Percentiles rank a stretch among this genome's conserved stretches.
phyloP scores from a whole-genome alignment of 352 stramenopile genomes.

The Globisporangium okanoganense region DNA sequence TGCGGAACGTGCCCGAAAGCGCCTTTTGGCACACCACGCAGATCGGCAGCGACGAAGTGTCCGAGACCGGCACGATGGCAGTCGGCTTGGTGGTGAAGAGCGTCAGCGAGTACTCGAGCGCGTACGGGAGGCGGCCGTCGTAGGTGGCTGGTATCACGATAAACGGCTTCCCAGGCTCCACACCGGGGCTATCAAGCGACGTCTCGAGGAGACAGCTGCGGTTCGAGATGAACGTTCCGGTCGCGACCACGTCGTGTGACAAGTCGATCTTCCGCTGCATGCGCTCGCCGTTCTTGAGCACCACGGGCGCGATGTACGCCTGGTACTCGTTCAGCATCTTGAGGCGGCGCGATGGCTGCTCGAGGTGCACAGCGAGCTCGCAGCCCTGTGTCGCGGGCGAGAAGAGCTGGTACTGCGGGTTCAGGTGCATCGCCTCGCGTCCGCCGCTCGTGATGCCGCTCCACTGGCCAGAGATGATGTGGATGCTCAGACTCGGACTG shows the following conservation, averaged over 20 bases:
- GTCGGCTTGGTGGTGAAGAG: conserved; percentile 63
- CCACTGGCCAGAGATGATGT: conserved; percentile 76
- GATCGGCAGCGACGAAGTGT: conserved; percentile 55
- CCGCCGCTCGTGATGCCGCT: conserved; percentile 77
- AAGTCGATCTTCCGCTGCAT: conserved; percentile 79
- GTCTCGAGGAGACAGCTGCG: conserved; percentile 67
- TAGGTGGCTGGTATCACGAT: conserved; percentile 71
- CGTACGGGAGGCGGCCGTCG: conserved; percentile 47
- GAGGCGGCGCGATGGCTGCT: conserved; percentile 72
- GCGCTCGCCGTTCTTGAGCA: conserved; percentile 68
- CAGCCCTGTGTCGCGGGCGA: conserved; percentile 52
- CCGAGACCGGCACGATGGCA: conserved; percentile 51
- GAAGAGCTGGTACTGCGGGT: conserved; percentile 83
- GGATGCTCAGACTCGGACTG: conserved; percentile 54
- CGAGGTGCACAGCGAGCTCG: conserved; percentile 51
- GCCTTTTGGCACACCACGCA: conserved; percentile 66
- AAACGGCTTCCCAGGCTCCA: conserved; percentile 40
- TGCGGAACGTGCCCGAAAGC: conserved; percentile 61
- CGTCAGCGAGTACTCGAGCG: conserved; percentile 48
- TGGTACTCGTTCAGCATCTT: conserved; percentile 74
- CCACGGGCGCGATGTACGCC: conserved; percentile 72
- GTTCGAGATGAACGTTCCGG: conserved; percentile 84
- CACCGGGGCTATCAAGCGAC: conserved; percentile 28
- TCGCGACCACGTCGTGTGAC: conserved; percentile 71
- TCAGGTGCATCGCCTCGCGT: conserved; percentile 79